phyloP scores from a whole-genome alignment of 805 yeast genomes.

The Suhomyces kilbournensis region DNA sequence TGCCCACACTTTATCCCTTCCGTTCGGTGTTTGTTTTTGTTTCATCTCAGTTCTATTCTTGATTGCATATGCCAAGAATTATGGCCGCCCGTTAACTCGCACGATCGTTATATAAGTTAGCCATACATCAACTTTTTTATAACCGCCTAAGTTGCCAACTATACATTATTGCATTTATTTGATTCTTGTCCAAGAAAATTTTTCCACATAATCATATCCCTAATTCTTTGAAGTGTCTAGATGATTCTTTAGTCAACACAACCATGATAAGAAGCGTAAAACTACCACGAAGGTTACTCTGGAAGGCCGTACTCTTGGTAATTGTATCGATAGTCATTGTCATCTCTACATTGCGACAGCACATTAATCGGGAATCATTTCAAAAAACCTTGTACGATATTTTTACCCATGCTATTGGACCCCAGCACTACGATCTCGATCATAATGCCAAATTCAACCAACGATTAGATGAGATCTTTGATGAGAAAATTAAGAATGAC shows the following conservation, averaged over 20 bases:
- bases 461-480: conserved; percentile 9
- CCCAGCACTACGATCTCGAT: conserved; percentile 16
- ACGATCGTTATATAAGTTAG: background rate
- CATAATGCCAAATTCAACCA: conserved; percentile 10
- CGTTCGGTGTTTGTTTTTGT: too few species aligned
- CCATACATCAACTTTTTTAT: background rate
- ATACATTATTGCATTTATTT: background rate
- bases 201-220: background rate
- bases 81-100: background rate
- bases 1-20: too few species aligned
- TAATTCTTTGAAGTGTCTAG: background rate
- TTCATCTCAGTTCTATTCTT: background rate
- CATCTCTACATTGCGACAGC: background rate
- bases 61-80: background rate
- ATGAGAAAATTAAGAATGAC: conserved; percentile 11
- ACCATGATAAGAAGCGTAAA: background rate
- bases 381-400: conserved; percentile 15
- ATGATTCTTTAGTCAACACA: background rate
- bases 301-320: background rate
- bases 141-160: background rate
- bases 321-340: background rate
- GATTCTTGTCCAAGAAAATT: background rate
- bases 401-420: conserved; percentile 16
- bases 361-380: conserved; percentile 3
- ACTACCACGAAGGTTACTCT: background rate